These are phyloP conservation scores for Filosporella fistucella DNA, from an alignment of 495 filamentous ascomycete species.

Conservation along the genomic window DNA sequence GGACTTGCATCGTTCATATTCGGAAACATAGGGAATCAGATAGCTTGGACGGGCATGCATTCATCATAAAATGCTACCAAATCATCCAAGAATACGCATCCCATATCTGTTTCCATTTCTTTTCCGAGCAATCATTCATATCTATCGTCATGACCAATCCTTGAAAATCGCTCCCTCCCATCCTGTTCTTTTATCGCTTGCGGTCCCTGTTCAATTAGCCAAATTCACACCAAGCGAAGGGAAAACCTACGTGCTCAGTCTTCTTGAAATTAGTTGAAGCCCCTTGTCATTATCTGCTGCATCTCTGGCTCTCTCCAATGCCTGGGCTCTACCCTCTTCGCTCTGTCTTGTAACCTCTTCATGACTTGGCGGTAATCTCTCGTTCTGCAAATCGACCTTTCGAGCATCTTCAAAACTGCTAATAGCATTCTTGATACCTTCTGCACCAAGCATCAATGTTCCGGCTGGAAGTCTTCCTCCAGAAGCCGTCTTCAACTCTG, in stretches of 20 bases:
- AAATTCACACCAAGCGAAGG: conserved; percentile 6
- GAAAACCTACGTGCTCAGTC: conserved; percentile 87
- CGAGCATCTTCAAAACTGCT: conserved; percentile 95
- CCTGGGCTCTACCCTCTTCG: conserved; percentile 73
- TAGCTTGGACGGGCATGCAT: no score
- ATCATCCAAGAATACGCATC: no score
- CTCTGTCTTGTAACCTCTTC: conserved; percentile 82
- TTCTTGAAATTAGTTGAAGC: conserved; percentile 75
- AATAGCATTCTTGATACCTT: conserved; percentile 99
- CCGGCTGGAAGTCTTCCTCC: conserved; percentile 91
- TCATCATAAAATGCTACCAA: no score
- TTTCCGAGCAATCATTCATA: not conserved
- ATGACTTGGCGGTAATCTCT: conserved; percentile 84
- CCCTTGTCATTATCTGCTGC: conserved; percentile 91
- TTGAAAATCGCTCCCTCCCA: not conserved
- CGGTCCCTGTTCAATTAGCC: conserved; percentile 17
- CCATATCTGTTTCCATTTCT: not conserved
- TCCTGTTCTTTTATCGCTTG: conserved; percentile 13
- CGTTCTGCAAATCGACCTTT: conserved; percentile 96
- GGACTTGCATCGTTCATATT: no score
- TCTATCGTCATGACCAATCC: not conserved
- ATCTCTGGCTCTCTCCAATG: conserved; percentile 73
- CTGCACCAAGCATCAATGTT: conserved; percentile 95
- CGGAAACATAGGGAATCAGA: no score
- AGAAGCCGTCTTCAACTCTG: conserved; percentile 93